Evolutionary conservation across 1,139 yeast species (phyloP), one percentile per base, ranked within the genome.

Genomic region (Sugiyamaella novakii): DNA sequence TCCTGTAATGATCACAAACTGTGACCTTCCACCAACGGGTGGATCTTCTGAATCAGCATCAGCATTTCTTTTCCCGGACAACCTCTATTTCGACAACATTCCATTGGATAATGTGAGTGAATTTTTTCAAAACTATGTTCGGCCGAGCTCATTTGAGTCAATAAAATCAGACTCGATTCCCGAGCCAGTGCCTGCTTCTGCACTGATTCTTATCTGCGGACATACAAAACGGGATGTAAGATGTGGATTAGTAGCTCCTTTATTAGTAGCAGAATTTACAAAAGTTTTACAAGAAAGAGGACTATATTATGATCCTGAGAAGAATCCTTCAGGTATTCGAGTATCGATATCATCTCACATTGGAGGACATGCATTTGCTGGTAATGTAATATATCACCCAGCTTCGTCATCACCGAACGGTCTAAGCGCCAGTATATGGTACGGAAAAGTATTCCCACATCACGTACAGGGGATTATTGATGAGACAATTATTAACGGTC

Each of bases 351-450:
- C 83, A 1, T 79, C 87, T 8, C 94, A 85, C 62, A 71, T 85
- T 37, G 91, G 92, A 0, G 94, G 94, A 0, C 94, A 85, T 62
- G 85, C 64, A 24, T 85, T 80, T 63, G 92, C 94, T 2, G 94
- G 92, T 0, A 85, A 85, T 61, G 80, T 85, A 14, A 67, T 84
- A 1, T 77, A 77, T 49, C 79, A 79, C 55, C 54, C 56, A 7
- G 57, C 58, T 11, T 21, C n/a, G 17, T 18, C 35, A 3, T 14
- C 25, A 5, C 11, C 36, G 18, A n/a, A 38, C 19, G 27, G 27
- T 10, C 19, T 27, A 4, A n/a, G 28, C 22, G 22, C 41, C 18
- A 36, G 51, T 0, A 67, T 75, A n/a, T 85, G 91, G 91, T 85
- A 85, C 59, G 91, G 92, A 0, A 66, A 84, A 48, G 87, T 84